Base-by-base conservation (phyloP, 768 basidiomycete genomes). In the Tulasnella sp. region DNA sequence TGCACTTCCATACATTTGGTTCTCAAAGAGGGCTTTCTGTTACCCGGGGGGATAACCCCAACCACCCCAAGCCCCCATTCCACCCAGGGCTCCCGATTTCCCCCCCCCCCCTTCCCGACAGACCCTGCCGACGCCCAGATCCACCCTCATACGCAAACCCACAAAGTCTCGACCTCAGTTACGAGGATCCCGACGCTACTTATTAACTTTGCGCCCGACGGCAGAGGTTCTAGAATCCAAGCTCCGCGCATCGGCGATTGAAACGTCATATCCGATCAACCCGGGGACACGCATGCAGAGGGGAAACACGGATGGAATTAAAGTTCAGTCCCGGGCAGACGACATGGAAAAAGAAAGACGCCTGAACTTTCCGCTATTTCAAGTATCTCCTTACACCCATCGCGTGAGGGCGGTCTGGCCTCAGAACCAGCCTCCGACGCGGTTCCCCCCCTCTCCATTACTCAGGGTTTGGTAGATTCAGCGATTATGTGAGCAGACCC, bases 301-400 rank as follows among this genome's bases (percentile, higher is more conserved):
- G 26, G 13, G 29, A 51, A 51, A 51, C 51, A 51, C 51, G 51
- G 51, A 51, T 26, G 61, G 15, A 29, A 29, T 15, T 67, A 67
- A 67, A 67, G 61, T 67, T 67, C 61, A 67, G 11, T 67, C 61
- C 61, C 61, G 61, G 61, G 61, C 61, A 67, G 61, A 67, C 61
- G 32, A 35, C 61, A 67, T 29, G 61, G 61, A 67, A 67, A 26
- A 26, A 35, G 61, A 67, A 67, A 67, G 61, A 67, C 61, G 61
- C 61, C 61, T 67, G 61, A 67, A 67, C 61, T 67, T 67, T 67
- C 61, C 61, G 61, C 61, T 67, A 4, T 67, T 67, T 35, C 29
- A 67, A 20, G 61, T 67, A 67, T 67, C 61, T 67, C 61, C 32
- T 29, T 26, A 32, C 26, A 67, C 1, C 7, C 23, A 15, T 13